Conservation (phyloP, 371 early-diverging fungal genomes). For the Mortierella polycephala region DNA sequence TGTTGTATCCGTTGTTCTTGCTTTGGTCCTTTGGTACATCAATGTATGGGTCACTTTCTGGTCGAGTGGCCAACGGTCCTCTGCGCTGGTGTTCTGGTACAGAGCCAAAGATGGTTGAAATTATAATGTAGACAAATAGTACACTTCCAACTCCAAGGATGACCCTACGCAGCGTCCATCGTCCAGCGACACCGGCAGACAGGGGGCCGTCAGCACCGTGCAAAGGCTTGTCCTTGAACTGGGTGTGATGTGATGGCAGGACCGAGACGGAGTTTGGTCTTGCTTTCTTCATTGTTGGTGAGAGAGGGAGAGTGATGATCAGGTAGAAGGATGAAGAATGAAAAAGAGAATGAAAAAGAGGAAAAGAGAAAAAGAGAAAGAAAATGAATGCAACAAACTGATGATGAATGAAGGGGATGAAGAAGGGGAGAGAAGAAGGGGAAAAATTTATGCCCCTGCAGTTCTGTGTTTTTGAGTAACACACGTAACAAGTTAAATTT, state of each 20-base stretch:
- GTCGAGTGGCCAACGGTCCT: constrained; percentile 13
- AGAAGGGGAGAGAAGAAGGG: no score
- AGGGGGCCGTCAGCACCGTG: constrained; percentile 3
- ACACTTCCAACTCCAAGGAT: constrained; percentile 39
- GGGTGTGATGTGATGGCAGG: constrained; percentile 35
- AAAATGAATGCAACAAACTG: no score
- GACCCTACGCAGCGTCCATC: constrained; percentile 28
- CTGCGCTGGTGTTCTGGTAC: constrained; percentile 20
- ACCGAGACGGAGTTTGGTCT: constrained; percentile 42
- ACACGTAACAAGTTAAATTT: no score
- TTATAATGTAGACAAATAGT: constrained; percentile 37
- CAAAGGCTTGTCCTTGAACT: constrained; percentile 51
- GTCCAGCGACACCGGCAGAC: constrained; percentile 9
- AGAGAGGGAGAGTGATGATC: no score
- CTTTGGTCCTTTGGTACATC: constrained; percentile 9
- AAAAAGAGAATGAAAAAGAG: no score
- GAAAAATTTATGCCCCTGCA: no score
- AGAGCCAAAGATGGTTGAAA: constrained; percentile 33
- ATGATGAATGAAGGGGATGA: no score
- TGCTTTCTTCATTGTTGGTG: constrained; percentile 28
- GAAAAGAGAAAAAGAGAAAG: no score
- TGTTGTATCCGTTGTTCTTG: constrained; percentile 2
- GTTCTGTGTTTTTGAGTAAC: no score
- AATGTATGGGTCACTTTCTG: constrained; percentile 28
- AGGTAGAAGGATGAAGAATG: no score